phyloP scores from a whole-genome alignment of 805 yeast genomes.

The Saccharomycopsis sp. region DNA sequence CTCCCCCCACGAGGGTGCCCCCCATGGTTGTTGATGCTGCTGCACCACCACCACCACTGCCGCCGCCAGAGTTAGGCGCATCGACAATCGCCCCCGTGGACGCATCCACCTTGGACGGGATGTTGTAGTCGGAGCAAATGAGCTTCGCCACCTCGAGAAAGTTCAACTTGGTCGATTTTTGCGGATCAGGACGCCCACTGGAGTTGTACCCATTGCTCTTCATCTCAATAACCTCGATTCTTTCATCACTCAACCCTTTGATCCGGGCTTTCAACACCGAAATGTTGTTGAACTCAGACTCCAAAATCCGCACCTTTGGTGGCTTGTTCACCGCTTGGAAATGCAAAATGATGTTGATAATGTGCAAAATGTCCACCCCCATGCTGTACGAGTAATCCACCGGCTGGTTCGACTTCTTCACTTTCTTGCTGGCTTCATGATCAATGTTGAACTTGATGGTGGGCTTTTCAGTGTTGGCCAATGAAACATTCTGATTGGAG shows the following conservation, averaged over 20 bases:
- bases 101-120: slow-evolving; percentile 18
- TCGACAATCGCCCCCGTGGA: slow-evolving; percentile 12
- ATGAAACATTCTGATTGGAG: slow-evolving; percentile 20
- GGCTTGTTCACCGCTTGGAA: slow-evolving; percentile 21
- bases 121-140: slow-evolving; percentile 20
- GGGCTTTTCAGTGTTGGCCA: slow-evolving; percentile 17
- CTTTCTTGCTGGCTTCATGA: slow-evolving; percentile 16
- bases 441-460: slow-evolving; percentile 19
- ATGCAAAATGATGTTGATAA: slow-evolving; percentile 21
- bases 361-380: slow-evolving; percentile 22
- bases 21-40: no score
- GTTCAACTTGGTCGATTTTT: slow-evolving; percentile 13
- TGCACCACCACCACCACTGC: no score
- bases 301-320: slow-evolving; percentile 21
- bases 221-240: slow-evolving; percentile 20
- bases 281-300: slow-evolving; percentile 20
- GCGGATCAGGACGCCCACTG: slow-evolving; percentile 2
- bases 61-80: not conserved
- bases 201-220: slow-evolving; percentile 16
- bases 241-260: slow-evolving; percentile 20
- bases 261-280: slow-evolving; percentile 21
- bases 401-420: slow-evolving; percentile 14
- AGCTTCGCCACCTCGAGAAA: slow-evolving; percentile 21
- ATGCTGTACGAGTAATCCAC: slow-evolving; percentile 21
- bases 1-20: no score